These are phyloP conservation scores for Arthrinium phaeospermum DNA, from an alignment of 2,329 filamentous ascomycete species.

Conservation along the genomic window DNA sequence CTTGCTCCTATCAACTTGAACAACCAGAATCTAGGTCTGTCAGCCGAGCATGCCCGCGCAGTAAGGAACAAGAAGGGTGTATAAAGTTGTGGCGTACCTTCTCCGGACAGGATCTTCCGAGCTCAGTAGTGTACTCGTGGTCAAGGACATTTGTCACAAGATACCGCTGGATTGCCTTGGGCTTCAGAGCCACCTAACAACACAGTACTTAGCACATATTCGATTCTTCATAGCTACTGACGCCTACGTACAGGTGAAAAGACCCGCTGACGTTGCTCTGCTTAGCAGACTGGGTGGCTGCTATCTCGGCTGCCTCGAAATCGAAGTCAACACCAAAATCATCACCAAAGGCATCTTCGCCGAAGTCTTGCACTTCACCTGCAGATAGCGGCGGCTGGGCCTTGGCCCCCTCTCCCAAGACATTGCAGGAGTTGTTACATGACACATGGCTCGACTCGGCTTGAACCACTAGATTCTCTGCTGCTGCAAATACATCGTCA, in stretches of 20 bases:
- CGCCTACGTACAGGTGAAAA: constrained; percentile 59
- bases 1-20: constrained; percentile 77
- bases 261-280: constrained; percentile 33
- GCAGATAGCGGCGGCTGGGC: constrained; percentile 5
- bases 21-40: constrained; percentile 71
- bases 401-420: not conserved
- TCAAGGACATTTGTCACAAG: constrained; percentile 77
- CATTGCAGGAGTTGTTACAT: constrained; percentile 20
- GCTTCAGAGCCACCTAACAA: constrained; percentile 70
- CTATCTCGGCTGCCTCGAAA: constrained; percentile 76
- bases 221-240: constrained; percentile 33
- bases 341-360: constrained; percentile 64
- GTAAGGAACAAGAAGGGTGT: not conserved
- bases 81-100: constrained; percentile 62
- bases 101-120: constrained; percentile 65
- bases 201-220: constrained; percentile 65
- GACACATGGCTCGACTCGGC: constrained; percentile 38
- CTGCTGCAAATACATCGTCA: constrained; percentile 62
- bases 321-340: constrained; percentile 78
- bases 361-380: constrained; percentile 37
- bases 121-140: constrained; percentile 68
- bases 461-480: constrained; percentile 47
- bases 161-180: constrained; percentile 84
- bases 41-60: constrained; percentile 22
- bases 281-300: constrained; percentile 69